Evolutionary conservation across 495 filamentous ascomycete genomes (phyloP).

Genomic region (Penicillium longicatenatum): DNA sequence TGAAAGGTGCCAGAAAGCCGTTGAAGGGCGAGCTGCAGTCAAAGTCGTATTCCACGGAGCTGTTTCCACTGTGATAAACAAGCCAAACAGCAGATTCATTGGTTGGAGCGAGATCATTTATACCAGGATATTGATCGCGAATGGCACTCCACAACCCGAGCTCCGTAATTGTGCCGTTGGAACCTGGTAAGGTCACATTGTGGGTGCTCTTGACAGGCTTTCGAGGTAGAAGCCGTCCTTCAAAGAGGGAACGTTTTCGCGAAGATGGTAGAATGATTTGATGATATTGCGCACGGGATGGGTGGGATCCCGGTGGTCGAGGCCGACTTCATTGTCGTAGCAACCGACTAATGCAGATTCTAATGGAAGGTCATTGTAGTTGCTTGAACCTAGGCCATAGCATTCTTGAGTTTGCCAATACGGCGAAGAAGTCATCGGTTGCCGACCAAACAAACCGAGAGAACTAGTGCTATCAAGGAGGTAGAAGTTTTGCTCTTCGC

Average conservation of each 20-base stretch:
- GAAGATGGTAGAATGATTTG: conserved; percentile 65
- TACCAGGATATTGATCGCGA: conserved; percentile 45
- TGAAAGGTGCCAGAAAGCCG: conserved; percentile 61
- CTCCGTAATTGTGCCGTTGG: conserved; percentile 54
- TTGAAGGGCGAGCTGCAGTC: conserved; percentile 51
- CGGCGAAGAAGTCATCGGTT: conserved; percentile 62
- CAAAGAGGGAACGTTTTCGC: conserved; percentile 58
- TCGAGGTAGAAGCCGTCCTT: conserved; percentile 63
- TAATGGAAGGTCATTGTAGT: conserved; percentile 62
- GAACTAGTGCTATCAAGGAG: conserved; percentile 64
- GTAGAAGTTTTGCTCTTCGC: conserved; percentile 72
- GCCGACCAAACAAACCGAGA: conserved; percentile 72
- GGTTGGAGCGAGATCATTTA: conserved; percentile 51
- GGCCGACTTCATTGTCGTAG: conserved; percentile 53
- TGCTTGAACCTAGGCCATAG: conserved; percentile 55
- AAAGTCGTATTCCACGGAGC: conserved; percentile 56
- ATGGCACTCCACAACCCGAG: conserved; percentile 67
- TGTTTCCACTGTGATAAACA: conserved; percentile 63
- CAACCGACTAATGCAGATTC: conserved; percentile 57
- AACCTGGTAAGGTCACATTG: conserved; percentile 53
- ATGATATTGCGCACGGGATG: conserved; percentile 66
- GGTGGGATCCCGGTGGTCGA: conserved; percentile 70
- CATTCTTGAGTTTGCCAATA: conserved; percentile 73
- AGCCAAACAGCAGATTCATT: conserved; percentile 62
- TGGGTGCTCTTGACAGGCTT: conserved; percentile 57